These are phyloP conservation scores for Ophiosphaerella herpotricha DNA, from an alignment of 2,329 filamentous ascomycete genomes.

Conservation along the genomic window DNA sequence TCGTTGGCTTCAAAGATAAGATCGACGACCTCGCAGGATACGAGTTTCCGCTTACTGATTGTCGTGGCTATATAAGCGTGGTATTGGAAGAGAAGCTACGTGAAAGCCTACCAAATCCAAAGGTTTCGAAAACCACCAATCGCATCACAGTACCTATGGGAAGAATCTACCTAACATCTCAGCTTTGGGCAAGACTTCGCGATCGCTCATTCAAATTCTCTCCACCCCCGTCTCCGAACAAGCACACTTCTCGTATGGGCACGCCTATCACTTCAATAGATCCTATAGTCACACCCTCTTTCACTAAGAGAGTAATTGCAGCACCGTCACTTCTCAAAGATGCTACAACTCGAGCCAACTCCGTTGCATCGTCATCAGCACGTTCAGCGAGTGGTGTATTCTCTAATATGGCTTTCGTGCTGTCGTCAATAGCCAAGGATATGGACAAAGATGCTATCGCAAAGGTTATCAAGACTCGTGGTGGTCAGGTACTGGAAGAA, in stretches of 20 bases:
- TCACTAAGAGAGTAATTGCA: constrained; percentile 49
- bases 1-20: constrained; percentile 50
- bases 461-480: constrained; percentile 68
- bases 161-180: constrained; percentile 51
- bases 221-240: constrained; percentile 19
- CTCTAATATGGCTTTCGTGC: constrained; percentile 81
- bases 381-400: constrained; percentile 61
- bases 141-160: constrained; percentile 47
- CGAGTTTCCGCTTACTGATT: constrained; percentile 47
- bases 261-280: constrained; percentile 34
- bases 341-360: constrained; percentile 29
- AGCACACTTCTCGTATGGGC: constrained; percentile 22
- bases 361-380: constrained; percentile 32
- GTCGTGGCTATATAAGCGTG: constrained; percentile 47
- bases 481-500: constrained; percentile 70
- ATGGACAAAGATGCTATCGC: constrained; percentile 63
- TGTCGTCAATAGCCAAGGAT: constrained; percentile 67
- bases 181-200: constrained; percentile 49
- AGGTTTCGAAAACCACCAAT: constrained; percentile 18
- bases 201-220: constrained; percentile 44
- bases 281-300: constrained; percentile 54
- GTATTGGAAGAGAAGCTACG: constrained; percentile 48
- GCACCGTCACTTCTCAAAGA: constrained; percentile 33
- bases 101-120: constrained; percentile 39
- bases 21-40: constrained; percentile 26